Base-by-base conservation (phyloP, 192 early-diverging fungal species). In the Backusella sp. region DNA sequence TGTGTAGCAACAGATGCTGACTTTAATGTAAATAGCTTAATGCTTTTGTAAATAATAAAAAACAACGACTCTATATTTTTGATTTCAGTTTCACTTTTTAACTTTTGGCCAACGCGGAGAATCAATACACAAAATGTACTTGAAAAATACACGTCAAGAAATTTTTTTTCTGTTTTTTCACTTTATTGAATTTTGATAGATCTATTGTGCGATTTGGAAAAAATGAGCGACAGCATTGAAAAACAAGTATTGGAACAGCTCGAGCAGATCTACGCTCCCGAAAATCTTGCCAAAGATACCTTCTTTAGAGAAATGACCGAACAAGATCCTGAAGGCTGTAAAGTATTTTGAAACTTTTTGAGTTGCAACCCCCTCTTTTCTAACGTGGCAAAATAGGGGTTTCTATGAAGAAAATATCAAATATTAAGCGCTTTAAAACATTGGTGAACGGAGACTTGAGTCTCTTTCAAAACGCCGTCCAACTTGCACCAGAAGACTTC, bases 291-390 rank as follows among this genome's bases (percentile, higher is more conserved):
- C 14, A 81, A 74, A 35, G 80, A 81, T 52, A 74, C 69, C 6
- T 81, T 81, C 52, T 71, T 81, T 41, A 41, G 73, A 6, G 80
- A 81, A 72, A 68, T 81, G 53, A 68, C 71, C 14, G 66, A 66
- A 35, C 76, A 77, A 46, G 36, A 73, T 23, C 68, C 73, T 4
- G 80, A 77, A 72, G 80, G 80, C 41, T 81, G 80, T 81, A 81
- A 81, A 69, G n/a, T 21, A 62, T 19, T 32, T 32, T 32, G 32
- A 3, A 32, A 9, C 6, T 8, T 35, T 39, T n/a, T 68, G 8
- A 9, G 30, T 32, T 62, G 2, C 8, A 11, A 12, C 3, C 26
- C 2, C 30, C 32, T n/a, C 32, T n/a, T 34, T 12, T n/a, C n/a
- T 68, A n/a, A 68, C 23, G 17, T 32, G 7, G 14, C 34, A 36